Evolutionary conservation across 768 basidiomycete genomes (phyloP).

Genomic region (Boletus barrowsii): DNA sequence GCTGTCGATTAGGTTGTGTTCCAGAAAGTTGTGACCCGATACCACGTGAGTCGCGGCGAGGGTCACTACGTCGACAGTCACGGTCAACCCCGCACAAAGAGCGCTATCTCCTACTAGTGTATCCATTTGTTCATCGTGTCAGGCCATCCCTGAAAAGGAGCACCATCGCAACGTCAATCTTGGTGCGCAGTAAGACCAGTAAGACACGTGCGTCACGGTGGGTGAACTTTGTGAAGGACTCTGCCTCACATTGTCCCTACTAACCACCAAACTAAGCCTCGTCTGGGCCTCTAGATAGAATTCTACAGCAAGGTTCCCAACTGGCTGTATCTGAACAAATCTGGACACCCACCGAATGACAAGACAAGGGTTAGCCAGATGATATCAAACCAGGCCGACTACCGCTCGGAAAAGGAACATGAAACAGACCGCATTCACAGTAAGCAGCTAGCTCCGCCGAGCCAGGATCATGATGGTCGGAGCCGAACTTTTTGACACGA

Average conservation of each 20-base stretch:
- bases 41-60: too few relatives aligned
- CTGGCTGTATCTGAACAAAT: too few relatives aligned
- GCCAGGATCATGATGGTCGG: conserved; percentile 1
- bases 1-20: background rate
- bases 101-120: background rate
- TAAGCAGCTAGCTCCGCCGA: conserved; percentile 1
- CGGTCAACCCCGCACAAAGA: conserved; percentile 7
- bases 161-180: conserved; percentile 20
- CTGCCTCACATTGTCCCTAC: background rate
- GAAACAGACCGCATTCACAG: background rate
- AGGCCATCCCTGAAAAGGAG: background rate
- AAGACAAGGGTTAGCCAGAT: background rate
- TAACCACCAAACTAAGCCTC: too few relatives aligned
- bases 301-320: too few relatives aligned
- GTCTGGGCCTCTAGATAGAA: too few relatives aligned
- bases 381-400: conserved; percentile 1
- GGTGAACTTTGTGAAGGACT: background rate
- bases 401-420: background rate
- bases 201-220: background rate
- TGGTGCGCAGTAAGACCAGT: background rate
- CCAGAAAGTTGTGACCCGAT: background rate
- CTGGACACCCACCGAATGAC: too few relatives aligned
- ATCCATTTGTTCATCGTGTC: conserved; percentile 3
- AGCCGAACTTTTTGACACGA: background rate
- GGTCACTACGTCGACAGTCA: too few relatives aligned